These are phyloP conservation scores for Blepharisma japonicum DNA, from an alignment of 73 alveolate species.

Conservation along the genomic window DNA sequence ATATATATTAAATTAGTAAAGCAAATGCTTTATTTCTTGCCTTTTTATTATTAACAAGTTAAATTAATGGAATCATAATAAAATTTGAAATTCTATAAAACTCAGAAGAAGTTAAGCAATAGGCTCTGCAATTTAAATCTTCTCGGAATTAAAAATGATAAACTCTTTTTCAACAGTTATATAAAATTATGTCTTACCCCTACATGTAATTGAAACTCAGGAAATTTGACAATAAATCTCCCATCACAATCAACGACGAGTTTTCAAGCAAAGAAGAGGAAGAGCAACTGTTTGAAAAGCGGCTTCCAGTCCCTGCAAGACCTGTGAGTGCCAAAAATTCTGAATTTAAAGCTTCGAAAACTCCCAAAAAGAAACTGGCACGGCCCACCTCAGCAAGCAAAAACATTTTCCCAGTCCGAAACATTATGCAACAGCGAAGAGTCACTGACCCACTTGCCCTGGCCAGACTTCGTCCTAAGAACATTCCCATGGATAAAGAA, in stretches of 20 bases:
- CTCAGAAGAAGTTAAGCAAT: no score
- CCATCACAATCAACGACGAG: background rate
- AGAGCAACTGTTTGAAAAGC: slow-evolving; percentile 6
- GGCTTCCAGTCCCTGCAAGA: background rate
- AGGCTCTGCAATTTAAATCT: no score
- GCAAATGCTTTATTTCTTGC: no score
- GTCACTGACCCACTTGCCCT: background rate
- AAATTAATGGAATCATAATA: no score
- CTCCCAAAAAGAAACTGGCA: no score
- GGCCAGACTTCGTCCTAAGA: slow-evolving; percentile 15
- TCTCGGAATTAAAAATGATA: no score
- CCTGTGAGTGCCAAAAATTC: slow-evolving; percentile 21
- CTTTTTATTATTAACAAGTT: no score
- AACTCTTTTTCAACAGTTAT: background rate
- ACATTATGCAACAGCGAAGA: no score
- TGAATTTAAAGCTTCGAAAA: background rate
- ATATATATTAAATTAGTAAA: no score
- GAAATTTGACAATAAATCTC: slow-evolving; percentile 22
- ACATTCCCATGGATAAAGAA: slow-evolving; percentile 30
- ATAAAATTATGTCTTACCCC: slow-evolving; percentile 14
- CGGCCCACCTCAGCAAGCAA: no score
- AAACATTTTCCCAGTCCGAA: no score
- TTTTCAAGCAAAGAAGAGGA: background rate
- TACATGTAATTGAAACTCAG: slow-evolving; percentile 17
- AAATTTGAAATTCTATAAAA: no score